phyloP scores from a whole-genome alignment of 768 basidiomycete genomes.

The Leucocoprinus leucothites region DNA sequence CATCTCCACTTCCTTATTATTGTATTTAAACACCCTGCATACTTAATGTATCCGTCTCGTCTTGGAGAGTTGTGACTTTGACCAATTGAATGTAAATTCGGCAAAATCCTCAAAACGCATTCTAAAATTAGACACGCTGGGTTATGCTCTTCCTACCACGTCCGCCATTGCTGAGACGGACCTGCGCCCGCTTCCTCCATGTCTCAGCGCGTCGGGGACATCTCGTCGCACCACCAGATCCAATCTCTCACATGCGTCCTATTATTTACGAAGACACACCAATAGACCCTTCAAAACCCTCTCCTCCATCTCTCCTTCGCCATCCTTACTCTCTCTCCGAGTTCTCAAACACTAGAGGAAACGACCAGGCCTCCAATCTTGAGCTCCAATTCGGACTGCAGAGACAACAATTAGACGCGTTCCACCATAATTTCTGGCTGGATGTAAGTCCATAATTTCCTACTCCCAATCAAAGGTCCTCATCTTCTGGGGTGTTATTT shows the following conservation, averaged over 20 bases:
- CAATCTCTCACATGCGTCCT: conserved; percentile 76
- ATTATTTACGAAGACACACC: conserved; percentile 67
- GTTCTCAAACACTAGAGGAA: conserved; percentile 42
- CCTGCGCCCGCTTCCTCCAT: conserved; percentile 38
- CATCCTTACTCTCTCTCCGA: conserved; percentile 83
- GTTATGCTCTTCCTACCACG: conserved; percentile 7
- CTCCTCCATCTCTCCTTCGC: conserved; percentile 30
- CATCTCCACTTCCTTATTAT: too few relatives aligned
- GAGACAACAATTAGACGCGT: conserved; percentile 67
- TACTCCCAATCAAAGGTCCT: background rate
- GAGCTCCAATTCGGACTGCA: conserved; percentile 72
- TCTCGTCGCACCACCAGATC: conserved; percentile 70
- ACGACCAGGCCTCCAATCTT: conserved; percentile 32
- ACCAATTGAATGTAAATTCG: too few relatives aligned
- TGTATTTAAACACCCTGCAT: too few relatives aligned
- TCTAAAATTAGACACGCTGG: background rate
- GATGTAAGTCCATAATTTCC: conserved; percentile 51
- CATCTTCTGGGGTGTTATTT: background rate
- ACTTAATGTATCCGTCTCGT: too few relatives aligned
- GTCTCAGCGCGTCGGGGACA: conserved; percentile 24
- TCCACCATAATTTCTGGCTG: conserved; percentile 79
- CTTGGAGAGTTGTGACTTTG: too few relatives aligned
- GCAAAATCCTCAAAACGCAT: background rate
- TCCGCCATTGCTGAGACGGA: background rate
- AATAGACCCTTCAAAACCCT: conserved; percentile 20